Percentiles rank a stretch among this genome's conserved stretches.
Evolutionary conservation across 1,139 yeast genomes (phyloP).

Genomic region (Hemisphaericaspora subhashii): DNA sequence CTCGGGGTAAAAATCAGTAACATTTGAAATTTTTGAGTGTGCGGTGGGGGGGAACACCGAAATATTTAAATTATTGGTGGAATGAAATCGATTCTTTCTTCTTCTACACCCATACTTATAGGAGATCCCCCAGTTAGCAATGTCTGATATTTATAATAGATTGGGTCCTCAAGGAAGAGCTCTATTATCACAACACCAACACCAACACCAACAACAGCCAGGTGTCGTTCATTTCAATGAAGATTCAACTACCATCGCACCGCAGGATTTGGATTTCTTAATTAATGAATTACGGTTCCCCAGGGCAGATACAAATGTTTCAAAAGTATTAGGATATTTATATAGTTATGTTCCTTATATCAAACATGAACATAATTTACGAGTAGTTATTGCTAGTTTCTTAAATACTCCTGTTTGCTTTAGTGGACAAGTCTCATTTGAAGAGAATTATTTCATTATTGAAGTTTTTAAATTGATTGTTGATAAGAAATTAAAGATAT

Average conservation of each 20-base stretch:
- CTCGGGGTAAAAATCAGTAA: no score
- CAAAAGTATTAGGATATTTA: constrained; percentile 49
- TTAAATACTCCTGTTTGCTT: constrained; percentile 50
- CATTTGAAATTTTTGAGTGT: no score
- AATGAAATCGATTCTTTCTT: no score
- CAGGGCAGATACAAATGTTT: constrained; percentile 28
- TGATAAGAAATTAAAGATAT: constrained; percentile 54
- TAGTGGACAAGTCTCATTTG: constrained; percentile 35
- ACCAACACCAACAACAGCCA: constrained; percentile 1
- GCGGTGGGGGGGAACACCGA: no score
- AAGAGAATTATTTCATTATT: constrained; percentile 37
- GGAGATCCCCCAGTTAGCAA: no score
- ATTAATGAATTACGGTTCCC: constrained; percentile 47
- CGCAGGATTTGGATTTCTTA: constrained; percentile 51
- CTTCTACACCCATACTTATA: neutral
- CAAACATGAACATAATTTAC: constrained; percentile 56
- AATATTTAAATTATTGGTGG: no score
- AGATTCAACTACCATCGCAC: constrained; percentile 16
- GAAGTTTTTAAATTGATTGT: constrained; percentile 51
- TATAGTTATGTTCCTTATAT: constrained; percentile 64
- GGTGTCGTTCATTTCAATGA: neutral
- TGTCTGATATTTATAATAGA: constrained; percentile 21
- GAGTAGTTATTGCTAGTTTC: constrained; percentile 50
- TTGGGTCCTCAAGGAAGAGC: constrained; percentile 27
- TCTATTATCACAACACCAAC: constrained; percentile 7